Base-by-base conservation (phyloP, 2,329 filamentous ascomycete genomes). In the Stachybotrys echinatus region DNA sequence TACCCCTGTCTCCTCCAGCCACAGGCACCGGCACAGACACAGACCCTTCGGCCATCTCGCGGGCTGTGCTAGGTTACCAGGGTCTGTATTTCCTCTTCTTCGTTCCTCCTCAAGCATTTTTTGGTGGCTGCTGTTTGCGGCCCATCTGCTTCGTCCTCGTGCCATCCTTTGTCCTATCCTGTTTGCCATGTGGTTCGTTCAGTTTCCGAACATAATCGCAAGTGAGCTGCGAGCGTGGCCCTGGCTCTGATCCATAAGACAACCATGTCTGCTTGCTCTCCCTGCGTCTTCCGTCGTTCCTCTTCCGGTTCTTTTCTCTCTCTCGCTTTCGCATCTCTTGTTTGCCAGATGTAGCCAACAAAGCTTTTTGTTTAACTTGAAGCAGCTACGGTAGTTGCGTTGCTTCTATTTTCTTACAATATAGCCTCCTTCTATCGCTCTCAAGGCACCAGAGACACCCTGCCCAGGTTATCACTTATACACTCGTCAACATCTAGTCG, bases 111-210 rank as follows among this genome's bases (percentile, higher is more conserved):
- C 14, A 8, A 14, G 14, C 27, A 14, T 8, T 34, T 34, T 34
- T 8, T 40, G 38, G 31, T 37, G 31, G 31, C n/a, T 10, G 27
- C 27, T 40, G 38, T 40, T 50, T 34, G 22, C 45, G 50, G 40
- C 48, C 52, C 44, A 51, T 49, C 48, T 51, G 50, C 50, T 40
- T 6, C 37, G 48, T 42, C 49, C 51, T 38, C 48, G 53, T 54
- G 53, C 48, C 48, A 27, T 37, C 31, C 42, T 48, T 43, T 49
- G 34, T 51, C 42, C 43, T 48, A 39, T 49, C 49, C n/a, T 10
- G 34, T 44, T 22, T 45, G 22, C 18, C 43, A 48, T 47, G 48
- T 50, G 45, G 45, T 19, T 34, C 27, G 27, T 34, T 34, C 27
- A 42, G 27, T 3, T 34, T 3, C 20, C 48, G 45, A 42, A 23